phyloP scores from a whole-genome alignment of 176 grass and related monocot species.

The Melocanna baccifera region DNA sequence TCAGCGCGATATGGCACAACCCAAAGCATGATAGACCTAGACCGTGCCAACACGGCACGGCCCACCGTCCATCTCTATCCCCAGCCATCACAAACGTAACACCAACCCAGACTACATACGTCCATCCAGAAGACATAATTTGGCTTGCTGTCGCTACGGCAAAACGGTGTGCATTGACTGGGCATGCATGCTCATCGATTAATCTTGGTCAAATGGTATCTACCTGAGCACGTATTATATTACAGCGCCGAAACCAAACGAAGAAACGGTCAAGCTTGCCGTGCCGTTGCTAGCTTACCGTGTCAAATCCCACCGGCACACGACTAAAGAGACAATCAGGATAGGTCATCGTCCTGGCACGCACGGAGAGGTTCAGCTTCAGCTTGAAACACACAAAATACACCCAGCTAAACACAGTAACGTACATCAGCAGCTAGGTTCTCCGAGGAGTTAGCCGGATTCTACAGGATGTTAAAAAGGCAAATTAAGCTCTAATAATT shows the following conservation, averaged over 20 bases:
- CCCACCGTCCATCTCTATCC: neutral
- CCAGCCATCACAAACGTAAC: neutral
- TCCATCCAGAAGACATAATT: neutral
- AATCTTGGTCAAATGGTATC: neutral
- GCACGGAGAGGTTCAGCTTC: neutral
- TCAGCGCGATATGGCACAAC: too few relatives aligned
- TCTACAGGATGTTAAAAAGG: neutral
- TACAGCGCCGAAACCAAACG: neutral
- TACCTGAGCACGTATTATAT: neutral
- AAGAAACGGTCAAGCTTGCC: neutral
- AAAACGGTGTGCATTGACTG: neutral
- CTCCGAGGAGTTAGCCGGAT: too few relatives aligned
- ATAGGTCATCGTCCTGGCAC: neutral
- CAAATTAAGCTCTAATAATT: neutral
- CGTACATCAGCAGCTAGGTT: too few relatives aligned
- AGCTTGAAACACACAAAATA: neutral
- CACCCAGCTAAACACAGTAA: too few relatives aligned
- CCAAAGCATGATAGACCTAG: fast-evolving
- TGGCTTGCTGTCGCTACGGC: neutral
- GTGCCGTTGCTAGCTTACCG: neutral
- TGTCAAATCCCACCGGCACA: conserved; percentile 12
- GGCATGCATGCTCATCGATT: neutral
- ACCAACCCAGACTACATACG: neutral
- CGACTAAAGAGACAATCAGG: neutral
- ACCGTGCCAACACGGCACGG: too few relatives aligned